Base-by-base conservation (phyloP, 1,284 basidiomycete species). In the Ceratobasidium theobromae region DNA sequence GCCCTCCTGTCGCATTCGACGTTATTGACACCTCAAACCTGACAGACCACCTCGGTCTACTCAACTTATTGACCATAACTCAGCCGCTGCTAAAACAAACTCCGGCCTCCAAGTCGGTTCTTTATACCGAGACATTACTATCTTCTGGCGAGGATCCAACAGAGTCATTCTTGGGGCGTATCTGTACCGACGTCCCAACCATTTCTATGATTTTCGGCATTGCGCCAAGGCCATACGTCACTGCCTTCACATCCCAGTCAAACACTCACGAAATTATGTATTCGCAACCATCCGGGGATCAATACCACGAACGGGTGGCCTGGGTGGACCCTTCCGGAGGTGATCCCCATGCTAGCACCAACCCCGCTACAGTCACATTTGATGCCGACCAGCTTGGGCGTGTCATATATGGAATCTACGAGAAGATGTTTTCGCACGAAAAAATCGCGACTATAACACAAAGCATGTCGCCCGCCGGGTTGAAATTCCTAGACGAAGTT, bases 21-120 rank as follows among this genome's bases (percentile, higher is more conserved):
- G 40, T 65, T 4, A 65, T 65, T 18, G 60, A 65, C 16, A 65
- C 49, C n/a, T 65, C 60, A 1, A 65, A 53, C 21, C 40, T 65
- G 12, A 45, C 38, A 1, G 49, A 65, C 27, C 48, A 65, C 21
- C 49, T 65, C n/a, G 60, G 38, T 4, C 23, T 62, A 8, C 11
- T 62, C 48, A 62, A 62, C 25, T 6, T 65, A 1, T 25, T 65
- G 33, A n/a, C 54, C 14, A 45, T 32, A 1, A 30, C 45, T 11
- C 52, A 32, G 2, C 51, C 64, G 1, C 64, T 65, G 3, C 21
- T 65, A 21, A 65, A 65, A 53, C 14, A 21, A 1, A n/a, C 5
- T 18, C 52, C 53, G 2, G 9, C 32, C 4, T 65, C 64, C 8
- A 52, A 55, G 27, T 21, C 64, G 1, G 32, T 65, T n/a, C 25